These are phyloP conservation scores for Aphanomyces euteiches DNA, from an alignment of 352 stramenopile species.

Conservation along the genomic window DNA sequence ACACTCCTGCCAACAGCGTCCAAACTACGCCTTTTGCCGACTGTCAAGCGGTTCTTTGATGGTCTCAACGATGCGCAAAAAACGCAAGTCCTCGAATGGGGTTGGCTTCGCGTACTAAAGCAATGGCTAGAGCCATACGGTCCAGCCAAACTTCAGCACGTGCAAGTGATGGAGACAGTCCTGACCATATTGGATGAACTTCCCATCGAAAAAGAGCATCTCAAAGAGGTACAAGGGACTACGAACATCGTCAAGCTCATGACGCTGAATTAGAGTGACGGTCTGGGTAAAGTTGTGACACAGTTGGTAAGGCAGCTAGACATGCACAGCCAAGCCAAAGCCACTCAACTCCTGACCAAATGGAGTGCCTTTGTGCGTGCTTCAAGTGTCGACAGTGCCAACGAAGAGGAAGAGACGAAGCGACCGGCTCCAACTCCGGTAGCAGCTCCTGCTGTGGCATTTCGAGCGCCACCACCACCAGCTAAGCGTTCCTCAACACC, in stretches of 20 bases:
- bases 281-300: not conserved
- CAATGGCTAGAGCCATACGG: constrained; percentile 50
- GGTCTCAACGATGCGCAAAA: constrained; percentile 56
- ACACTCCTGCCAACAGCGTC: constrained; percentile 67
- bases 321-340: not conserved
- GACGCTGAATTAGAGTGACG: constrained; percentile 21
- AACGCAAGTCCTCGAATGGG: constrained; percentile 50
- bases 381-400: not conserved
- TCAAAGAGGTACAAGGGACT: constrained; percentile 44
- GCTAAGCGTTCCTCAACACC: not conserved
- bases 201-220: constrained; percentile 57
- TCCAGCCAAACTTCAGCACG: constrained; percentile 36
- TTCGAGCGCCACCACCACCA: not conserved
- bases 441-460: not conserved
- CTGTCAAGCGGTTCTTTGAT: constrained; percentile 68
- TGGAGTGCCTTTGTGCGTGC: not conserved
- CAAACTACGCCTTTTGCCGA: constrained; percentile 67
- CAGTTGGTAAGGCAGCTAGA: not conserved
- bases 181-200: constrained; percentile 50
- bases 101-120: constrained; percentile 51
- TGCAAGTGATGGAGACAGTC: constrained; percentile 63
- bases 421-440: not conserved
- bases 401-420: not conserved
- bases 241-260: not conserved
- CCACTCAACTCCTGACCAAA: not conserved